Base-by-base conservation (phyloP, 2,329 filamentous ascomycete species). In the Penicillium sp. region DNA sequence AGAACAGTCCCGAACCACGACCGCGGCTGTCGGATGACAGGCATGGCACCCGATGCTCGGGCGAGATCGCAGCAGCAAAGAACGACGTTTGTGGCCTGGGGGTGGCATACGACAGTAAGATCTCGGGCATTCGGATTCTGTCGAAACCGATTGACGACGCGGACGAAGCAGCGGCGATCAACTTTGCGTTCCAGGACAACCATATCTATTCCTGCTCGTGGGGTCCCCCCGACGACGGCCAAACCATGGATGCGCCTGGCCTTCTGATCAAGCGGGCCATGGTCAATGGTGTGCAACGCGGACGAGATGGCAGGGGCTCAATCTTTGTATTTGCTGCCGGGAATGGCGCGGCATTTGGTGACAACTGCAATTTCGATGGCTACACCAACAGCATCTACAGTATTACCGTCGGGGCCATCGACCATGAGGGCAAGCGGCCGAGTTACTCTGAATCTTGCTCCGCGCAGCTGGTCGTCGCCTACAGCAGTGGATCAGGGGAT, bases 361-460 rank as follows among this genome's bases (percentile, higher is more conserved):
- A 98, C 68, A 97, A 98, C 71, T 98, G 93, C 78, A 98, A 98
- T 68, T 98, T 98, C 66, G 93, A 98, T 65, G 93, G 93, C 35
- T 98, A 98, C 71, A 98, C 93, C 50, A 98, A 98, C 75, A 96
- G 90, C 66, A 98, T 98, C 60, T 98, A 97, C 77, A 96, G 90
- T 67, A 93, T 98, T 60, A 95, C 90, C 0, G 90, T 98, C 13
- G 93, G 93, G 34, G 91, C 91, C 32, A 85, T 98, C 53, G 90
- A 96, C 66, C 80, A 88, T 50, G 83, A 86, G 57, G 90, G 91
- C 35, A 71, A 80, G n/a, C 91, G 97, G 64, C 90, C 93, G 0
- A 93, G 91, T 67, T 98, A 98, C 69, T 96, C 91, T 0, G 93
- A 98, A 69, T 85, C 88, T 53, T 98, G 93, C 73, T 96, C 91